Base-by-base conservation (phyloP, 805 yeast species). In the Pichia thaimueangensis region DNA sequence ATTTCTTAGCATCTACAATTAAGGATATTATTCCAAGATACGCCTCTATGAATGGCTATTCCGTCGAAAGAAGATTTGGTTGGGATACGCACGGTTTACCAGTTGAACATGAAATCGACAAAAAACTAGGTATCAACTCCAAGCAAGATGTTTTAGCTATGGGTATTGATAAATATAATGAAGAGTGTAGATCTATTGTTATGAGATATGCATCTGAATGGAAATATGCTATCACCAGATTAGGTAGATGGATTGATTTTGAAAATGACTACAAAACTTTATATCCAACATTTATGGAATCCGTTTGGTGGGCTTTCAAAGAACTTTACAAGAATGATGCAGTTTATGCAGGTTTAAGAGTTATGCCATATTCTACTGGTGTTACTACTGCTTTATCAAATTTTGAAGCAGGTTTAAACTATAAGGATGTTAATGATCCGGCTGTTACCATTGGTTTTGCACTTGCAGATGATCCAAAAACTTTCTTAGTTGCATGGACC, bases 31-130 rank as follows among this genome's bases (percentile, higher is more conserved):
- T 93, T 43, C 98, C 98, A 43, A 78, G 99, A 61, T 93, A 87
- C 60, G 97, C 97, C 47, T 85, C 95, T 50, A 91, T 93, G 98
- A 91, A 85, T 55, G 98, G 98, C 17, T 82, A 78, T 65, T 86
- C 83, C 56, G 98, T 93, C 33, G 96, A 86, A 67, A 86, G 99
- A 69, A 78, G 97, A 58, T 93, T 93, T 52, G 99, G 99, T 49
- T 93, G 99, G 99, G 99, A 93, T 68, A 93, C 99, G 43, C 99
- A 93, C 64, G 99, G 99, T 45, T 78, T 93, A 51, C 99, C 99
- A 38, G 87, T 93, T 45, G 99, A 93, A 70, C 96, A 93, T 64
- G 96, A 91, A 66, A 93, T 93, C 57, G 99, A 93, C 85, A 93
- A 94, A 83, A 84, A 86, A 60, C 75, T 93, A 54, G 95, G 94